Conservation (phyloP, 805 yeast genomes). For the Isabelozyma pseudorhagii region DNA sequence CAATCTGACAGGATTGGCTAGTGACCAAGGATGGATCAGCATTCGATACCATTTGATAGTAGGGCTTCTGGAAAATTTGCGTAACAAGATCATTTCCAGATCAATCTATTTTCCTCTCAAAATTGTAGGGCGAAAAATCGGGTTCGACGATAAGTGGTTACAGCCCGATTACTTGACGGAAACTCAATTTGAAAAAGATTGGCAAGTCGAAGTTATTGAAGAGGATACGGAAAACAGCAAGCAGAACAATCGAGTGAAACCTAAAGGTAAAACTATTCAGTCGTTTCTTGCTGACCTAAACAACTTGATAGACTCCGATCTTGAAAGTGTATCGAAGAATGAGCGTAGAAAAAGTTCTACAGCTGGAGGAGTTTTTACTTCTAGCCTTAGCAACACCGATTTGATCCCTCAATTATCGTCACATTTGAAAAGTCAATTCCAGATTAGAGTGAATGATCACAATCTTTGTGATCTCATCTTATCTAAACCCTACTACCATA, state of each 20-base stretch:
- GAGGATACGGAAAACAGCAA: constrained; percentile 2
- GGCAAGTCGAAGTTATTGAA: constrained; percentile 18
- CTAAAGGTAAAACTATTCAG: constrained; percentile 6
- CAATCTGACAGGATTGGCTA: constrained; percentile 35
- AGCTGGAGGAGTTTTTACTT: neutral
- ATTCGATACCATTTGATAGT: constrained; percentile 34
- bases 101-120: constrained; percentile 36
- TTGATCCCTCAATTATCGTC: constrained; percentile 23
- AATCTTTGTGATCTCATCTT: constrained; percentile 30
- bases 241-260: neutral
- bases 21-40: constrained; percentile 39
- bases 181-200: constrained; percentile 20
- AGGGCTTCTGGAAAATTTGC: constrained; percentile 23
- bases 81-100: constrained; percentile 9
- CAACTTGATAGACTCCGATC: constrained; percentile 27
- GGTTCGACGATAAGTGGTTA: constrained; percentile 24
- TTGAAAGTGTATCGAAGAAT: constrained; percentile 26
- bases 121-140: constrained; percentile 20
- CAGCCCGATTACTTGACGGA: constrained; percentile 25
- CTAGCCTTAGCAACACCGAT: constrained; percentile 2
- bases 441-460: constrained; percentile 29
- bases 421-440: constrained; percentile 33
- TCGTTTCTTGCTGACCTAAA: constrained; percentile 29
- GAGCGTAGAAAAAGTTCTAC: constrained; percentile 28
- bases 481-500: constrained; percentile 31